Base-by-base conservation (phyloP, 108 stramenopile species). In the Cyclotella atomus region DNA sequence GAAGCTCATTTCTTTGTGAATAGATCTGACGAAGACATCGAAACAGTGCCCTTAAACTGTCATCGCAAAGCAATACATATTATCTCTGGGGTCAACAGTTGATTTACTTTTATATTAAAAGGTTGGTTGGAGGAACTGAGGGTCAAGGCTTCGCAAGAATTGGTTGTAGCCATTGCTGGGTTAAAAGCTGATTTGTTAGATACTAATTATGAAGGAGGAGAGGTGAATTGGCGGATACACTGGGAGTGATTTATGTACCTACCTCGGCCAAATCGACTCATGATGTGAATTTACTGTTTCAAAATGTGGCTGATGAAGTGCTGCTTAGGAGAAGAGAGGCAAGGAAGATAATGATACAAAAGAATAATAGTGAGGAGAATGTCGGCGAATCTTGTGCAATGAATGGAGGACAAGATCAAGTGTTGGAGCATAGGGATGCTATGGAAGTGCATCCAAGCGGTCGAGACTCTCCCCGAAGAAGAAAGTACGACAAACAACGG, bases 241-340 rank as follows among this genome's bases (percentile, higher is more conserved):
- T 81, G 16, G 90, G 87, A 17, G 85, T 85, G 9, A 75, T 91
- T 28, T 89, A 87, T 70, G 4, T 95, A 17, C 70, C 66, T 14
- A 95, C 94, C 17, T 91, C 90, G 23, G 83, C 94, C 24, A 92
- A 89, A 44, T 65, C 71, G 21, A 86, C 87, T 59, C 19, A 36
- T 0, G 88, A 89, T 72, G 89, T 94, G 14, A 66, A 77, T 15
- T 69, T 43, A 24, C 44, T 94, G 28, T 94, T 94, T 84, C 61
- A 75, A 33, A 64, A 78, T 43, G 87, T 91, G 24, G 86, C 90
- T 17, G 89, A 89, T 50, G 63, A 73, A 25, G 93, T 94, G 19
- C 61, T 82, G 71, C 59, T 63, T 49, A 54, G 43, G 24, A 28
- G 81, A 14, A 65, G 52, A 25, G 17, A 68, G 24, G 49, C 54